A percentile compares a stretch with the other conserved stretches of the same genome.
Conservation (phyloP, 2,329 filamentous ascomycete genomes). For the Alternaria triticimaculans region DNA sequence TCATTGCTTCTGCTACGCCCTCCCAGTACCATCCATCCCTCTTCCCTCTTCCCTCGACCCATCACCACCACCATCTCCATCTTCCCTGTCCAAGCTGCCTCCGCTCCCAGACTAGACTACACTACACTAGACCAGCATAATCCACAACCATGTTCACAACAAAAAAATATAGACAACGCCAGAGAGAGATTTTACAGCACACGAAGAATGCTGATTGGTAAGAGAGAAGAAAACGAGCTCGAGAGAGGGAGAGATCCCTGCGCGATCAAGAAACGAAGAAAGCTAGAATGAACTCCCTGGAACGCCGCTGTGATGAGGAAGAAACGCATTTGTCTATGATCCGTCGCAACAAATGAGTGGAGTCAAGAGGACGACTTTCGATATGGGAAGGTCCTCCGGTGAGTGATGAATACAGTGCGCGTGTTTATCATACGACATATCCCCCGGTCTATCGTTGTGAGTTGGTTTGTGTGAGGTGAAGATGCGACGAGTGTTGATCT, state of each 20-base stretch:
- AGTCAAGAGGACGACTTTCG: constrained; percentile 28
- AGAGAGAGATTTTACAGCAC: constrained; percentile 15
- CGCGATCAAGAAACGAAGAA: constrained; percentile 9
- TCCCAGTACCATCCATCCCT: neutral
- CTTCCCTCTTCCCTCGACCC: neutral
- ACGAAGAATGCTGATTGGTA: constrained; percentile 5
- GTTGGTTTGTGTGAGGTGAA: constrained; percentile 29
- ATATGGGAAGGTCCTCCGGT: constrained; percentile 27
- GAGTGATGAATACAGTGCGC: constrained; percentile 1
- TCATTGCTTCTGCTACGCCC: constrained; percentile 8
- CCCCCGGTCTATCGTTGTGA: constrained; percentile 28
- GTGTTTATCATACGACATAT: neutral
- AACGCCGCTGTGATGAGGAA: constrained; percentile 30
- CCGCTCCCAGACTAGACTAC: constrained; percentile 2
- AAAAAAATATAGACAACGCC: constrained; percentile 17
- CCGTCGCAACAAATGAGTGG: constrained; percentile 37
- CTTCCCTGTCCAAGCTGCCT: constrained; percentile 5
- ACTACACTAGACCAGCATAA: neutral
- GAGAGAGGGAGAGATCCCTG: neutral
- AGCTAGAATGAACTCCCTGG: constrained; percentile 6
- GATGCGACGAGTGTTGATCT: constrained; percentile 23
- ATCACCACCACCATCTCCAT: neutral
- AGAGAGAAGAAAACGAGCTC: neutral
- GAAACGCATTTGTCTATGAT: constrained; percentile 24
- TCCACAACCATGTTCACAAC: constrained; percentile 11